Percentiles rank a stretch among this genome's conserved stretches.
These are phyloP conservation scores for Teratosphaeria pseudoeucalypti DNA, from an alignment of 2,329 filamentous ascomycete species.

Conservation along the genomic window DNA sequence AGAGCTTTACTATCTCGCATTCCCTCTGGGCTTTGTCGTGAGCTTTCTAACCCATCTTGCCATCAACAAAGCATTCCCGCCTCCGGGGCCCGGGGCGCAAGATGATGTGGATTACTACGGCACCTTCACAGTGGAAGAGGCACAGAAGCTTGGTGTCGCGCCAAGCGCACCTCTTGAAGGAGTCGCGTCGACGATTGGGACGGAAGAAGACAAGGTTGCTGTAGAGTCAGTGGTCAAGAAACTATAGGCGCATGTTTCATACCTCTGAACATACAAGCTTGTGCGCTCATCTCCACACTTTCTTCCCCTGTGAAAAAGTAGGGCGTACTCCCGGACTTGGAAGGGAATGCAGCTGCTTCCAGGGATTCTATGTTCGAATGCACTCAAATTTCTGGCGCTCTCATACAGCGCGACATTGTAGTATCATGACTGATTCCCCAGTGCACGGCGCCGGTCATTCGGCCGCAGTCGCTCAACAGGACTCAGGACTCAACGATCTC, in stretches of 20 bases:
- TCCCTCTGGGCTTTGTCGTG: conserved; percentile 31
- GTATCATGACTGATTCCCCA: too few species aligned
- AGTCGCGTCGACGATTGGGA: background rate
- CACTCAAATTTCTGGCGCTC: too few species aligned
- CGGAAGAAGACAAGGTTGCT: background rate
- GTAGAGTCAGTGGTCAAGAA: background rate
- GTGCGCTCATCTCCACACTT: too few species aligned
- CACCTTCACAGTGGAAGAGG: conserved; percentile 23
- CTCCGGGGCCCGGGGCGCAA: conserved; percentile 20
- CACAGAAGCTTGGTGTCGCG: conserved; percentile 13
- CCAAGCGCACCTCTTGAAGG: background rate
- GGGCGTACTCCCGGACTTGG: too few species aligned
- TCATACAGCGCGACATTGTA: too few species aligned
- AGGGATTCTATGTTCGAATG: too few species aligned
- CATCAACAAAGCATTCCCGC: conserved; percentile 25
- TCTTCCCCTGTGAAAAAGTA: too few species aligned
- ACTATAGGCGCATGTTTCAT: background rate
- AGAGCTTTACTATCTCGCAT: conserved; percentile 34
- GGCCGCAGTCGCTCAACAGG: too few species aligned
- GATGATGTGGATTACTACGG: conserved; percentile 27
- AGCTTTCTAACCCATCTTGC: conserved; percentile 27
- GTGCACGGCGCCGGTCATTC: too few species aligned
- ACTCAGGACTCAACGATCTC: too few species aligned
- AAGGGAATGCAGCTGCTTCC: too few species aligned
- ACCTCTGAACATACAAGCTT: too few species aligned